Conservation (phyloP, 179 eudicot species). For the Beta lomatogona region DNA sequence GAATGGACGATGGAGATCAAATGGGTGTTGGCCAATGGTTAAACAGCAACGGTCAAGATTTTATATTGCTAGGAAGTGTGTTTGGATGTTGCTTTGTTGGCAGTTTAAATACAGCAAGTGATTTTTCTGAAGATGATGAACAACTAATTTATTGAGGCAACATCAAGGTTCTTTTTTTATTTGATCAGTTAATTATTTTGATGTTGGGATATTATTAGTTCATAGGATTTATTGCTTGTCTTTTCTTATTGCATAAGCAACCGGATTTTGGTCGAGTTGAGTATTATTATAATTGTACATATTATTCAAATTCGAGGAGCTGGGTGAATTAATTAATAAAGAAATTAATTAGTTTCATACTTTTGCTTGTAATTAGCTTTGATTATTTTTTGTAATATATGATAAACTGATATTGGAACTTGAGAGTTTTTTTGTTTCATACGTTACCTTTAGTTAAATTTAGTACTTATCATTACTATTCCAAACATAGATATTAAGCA, state of each 20-base stretch:
- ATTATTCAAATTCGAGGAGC: conserved; percentile 5
- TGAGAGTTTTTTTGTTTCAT: too few species aligned
- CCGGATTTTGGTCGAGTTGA: background rate
- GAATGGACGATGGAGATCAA: background rate
- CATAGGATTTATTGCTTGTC: background rate
- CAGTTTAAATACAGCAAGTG: conserved; percentile 21
- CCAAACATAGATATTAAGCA: too few species aligned
- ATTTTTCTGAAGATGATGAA: background rate
- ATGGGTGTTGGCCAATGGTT: conserved; percentile 20
- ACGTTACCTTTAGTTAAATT: too few species aligned
- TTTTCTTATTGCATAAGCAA: background rate
- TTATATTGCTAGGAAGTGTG: conserved; percentile 28
- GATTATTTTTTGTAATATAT: background rate
- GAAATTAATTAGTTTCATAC: background rate
- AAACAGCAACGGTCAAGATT: conserved; percentile 27
- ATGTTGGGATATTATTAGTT: background rate
- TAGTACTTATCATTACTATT: too few species aligned
- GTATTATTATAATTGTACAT: conserved; percentile 9
- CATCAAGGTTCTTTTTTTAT: background rate
- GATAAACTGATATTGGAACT: too few species aligned
- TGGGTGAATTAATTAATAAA: background rate
- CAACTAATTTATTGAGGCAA: background rate
- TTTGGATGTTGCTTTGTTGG: conserved; percentile 31
- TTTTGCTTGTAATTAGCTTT: background rate
- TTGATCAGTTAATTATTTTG: background rate